phyloP scores from a whole-genome alignment of 108 stramenopile species.

The Thalassiosira profunda region DNA sequence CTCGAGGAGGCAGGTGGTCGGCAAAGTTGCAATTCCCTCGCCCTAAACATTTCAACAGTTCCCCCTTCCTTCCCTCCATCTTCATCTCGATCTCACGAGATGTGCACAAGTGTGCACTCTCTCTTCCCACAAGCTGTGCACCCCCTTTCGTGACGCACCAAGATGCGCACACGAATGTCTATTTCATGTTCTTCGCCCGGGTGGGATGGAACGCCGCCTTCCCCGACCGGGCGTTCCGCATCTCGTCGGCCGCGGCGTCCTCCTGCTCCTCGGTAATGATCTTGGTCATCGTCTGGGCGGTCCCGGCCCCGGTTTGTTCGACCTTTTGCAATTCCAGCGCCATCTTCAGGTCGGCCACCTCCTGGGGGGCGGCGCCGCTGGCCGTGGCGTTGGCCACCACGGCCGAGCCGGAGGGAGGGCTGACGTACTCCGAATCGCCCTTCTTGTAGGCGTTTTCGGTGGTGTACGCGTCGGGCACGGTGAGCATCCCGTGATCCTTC shows the following conservation, averaged over 20 bases:
- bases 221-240: slow-evolving; percentile 51
- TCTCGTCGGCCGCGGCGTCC: slow-evolving; percentile 50
- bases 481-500: slow-evolving; percentile 88
- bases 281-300: slow-evolving; percentile 77
- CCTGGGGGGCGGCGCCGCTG: slow-evolving; percentile 67
- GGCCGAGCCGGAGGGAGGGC: slow-evolving; percentile 32
- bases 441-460: slow-evolving; percentile 87
- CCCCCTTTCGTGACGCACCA: too few species aligned
- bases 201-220: slow-evolving; percentile 48
- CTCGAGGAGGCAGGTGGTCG: too few species aligned
- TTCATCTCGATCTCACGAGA: too few species aligned
- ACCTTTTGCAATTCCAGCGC: slow-evolving; percentile 91
- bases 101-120: too few species aligned
- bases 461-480: slow-evolving; percentile 87
- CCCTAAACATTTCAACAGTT: too few species aligned
- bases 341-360: slow-evolving; percentile 74
- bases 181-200: slow-evolving; percentile 37
- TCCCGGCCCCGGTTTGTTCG: slow-evolving; percentile 89
- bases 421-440: slow-evolving; percentile 40
- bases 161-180: too few species aligned
- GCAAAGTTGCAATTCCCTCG: too few species aligned
- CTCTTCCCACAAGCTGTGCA: too few species aligned
- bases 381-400: slow-evolving; percentile 44
- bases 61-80: too few species aligned
- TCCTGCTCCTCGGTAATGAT: slow-evolving; percentile 73